A percentile compares a stretch with the other conserved stretches of the same genome.
These are phyloP conservation scores for Beta lomatogona DNA, from an alignment of 179 eudicot species.

Conservation along the genomic window DNA sequence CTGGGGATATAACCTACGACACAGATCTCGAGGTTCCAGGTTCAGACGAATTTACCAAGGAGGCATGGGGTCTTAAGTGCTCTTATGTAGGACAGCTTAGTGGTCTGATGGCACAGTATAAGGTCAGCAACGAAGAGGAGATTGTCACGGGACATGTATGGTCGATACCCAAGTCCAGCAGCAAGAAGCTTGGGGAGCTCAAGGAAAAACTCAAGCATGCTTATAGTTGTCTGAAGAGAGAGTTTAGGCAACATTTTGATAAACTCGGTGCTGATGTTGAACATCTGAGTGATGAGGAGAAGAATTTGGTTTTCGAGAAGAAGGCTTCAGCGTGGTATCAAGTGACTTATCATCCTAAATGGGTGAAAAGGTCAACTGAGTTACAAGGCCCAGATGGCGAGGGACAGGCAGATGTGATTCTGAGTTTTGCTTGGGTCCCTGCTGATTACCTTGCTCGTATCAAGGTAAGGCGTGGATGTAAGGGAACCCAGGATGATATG, in stretches of 20 bases:
- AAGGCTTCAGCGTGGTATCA: conserved; percentile 98
- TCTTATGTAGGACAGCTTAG: conserved; percentile 73
- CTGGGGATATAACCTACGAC: conserved; percentile 52
- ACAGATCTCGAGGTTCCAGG: conserved; percentile 62
- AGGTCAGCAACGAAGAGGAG: conserved; percentile 83
- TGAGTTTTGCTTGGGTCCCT: conserved; percentile 91
- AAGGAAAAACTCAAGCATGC: conserved; percentile 88
- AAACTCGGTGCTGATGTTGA: conserved; percentile 41
- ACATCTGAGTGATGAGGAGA: conserved; percentile 52
- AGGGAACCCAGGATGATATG: conserved; percentile 16
- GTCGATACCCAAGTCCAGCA: conserved; percentile 73
- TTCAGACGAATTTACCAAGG: conserved; percentile 42
- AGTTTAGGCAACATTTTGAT: conserved; percentile 74
- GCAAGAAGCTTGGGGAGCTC: conserved; percentile 76
- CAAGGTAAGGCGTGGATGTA: conserved; percentile 47
- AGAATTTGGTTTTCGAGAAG: conserved; percentile 53
- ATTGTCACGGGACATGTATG: conserved; percentile 87
- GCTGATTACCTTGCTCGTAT: conserved; percentile 84
- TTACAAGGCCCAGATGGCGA: conserved; percentile 51
- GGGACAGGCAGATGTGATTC: conserved; percentile 44
- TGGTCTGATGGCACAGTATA: conserved; percentile 78
- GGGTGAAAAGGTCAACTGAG: conserved; percentile 53
- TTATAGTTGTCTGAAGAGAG: conserved; percentile 62
- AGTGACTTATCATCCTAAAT: conserved; percentile 69
- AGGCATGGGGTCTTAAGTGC: conserved; percentile 78